phyloP scores from a whole-genome alignment of 176 grass and related monocot genomes.

The Lolium perenne region DNA sequence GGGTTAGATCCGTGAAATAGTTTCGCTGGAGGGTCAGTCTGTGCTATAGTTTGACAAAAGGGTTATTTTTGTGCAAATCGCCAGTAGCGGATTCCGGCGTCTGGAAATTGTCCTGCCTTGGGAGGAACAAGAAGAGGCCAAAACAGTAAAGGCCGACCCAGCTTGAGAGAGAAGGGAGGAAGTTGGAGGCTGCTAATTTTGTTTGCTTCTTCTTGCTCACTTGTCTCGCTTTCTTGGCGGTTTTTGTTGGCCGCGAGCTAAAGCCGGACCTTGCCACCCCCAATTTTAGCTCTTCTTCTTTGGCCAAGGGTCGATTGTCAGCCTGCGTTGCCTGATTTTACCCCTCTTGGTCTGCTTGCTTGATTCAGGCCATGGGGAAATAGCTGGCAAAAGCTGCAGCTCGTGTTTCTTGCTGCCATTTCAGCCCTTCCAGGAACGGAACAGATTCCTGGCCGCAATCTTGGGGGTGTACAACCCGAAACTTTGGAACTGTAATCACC shows the following conservation, averaged over 20 bases:
- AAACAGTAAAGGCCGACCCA: constrained; percentile 1
- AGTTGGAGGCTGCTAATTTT: constrained; percentile 42
- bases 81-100: not conserved
- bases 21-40: no score
- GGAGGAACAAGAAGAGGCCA: constrained; percentile 41
- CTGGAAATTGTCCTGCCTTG: constrained; percentile 16
- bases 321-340: constrained; percentile 12
- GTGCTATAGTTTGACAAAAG: no score
- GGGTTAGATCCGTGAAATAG: no score
- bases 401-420: constrained; percentile 44
- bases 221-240: not conserved
- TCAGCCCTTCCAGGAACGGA: not conserved
- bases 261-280: constrained; percentile 41
- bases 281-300: constrained; percentile 36
- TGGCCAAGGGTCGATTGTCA: constrained; percentile 5
- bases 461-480: not conserved
- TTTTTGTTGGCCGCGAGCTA: constrained; percentile 46
- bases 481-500: not conserved
- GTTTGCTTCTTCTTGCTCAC: constrained; percentile 32
- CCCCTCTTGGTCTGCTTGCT: constrained; percentile 27
- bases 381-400: constrained; percentile 38
- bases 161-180: not conserved
- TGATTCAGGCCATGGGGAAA: constrained; percentile 35
- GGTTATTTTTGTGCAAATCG: no score
- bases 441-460: constrained; percentile 33